These are phyloP conservation scores for Saccharomyces hybrid DNA, from an alignment of 1,139 yeast species.

Conservation along the genomic window DNA sequence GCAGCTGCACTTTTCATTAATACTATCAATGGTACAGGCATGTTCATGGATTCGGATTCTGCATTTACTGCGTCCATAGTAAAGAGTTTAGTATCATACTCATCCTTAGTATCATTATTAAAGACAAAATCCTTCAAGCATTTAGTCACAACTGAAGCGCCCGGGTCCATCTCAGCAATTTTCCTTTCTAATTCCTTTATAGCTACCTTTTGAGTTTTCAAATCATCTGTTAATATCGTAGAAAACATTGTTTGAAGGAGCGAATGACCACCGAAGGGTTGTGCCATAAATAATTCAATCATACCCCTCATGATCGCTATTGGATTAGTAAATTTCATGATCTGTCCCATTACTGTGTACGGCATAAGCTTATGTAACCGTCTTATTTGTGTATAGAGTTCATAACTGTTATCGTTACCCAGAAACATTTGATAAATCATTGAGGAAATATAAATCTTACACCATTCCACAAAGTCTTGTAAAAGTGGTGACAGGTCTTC, in stretches of 20 bases:
- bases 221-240: slow-evolving; percentile 70
- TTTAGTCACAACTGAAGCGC: slow-evolving; percentile 24
- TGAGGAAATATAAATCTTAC: slow-evolving; percentile 74
- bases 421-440: slow-evolving; percentile 72
- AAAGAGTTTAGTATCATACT: slow-evolving; percentile 13
- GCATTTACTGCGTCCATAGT: slow-evolving; percentile 31
- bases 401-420: slow-evolving; percentile 74
- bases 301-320: slow-evolving; percentile 70
- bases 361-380: slow-evolving; percentile 72
- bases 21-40: slow-evolving; percentile 33
- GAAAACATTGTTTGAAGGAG: slow-evolving; percentile 66
- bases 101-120: slow-evolving; percentile 28
- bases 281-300: slow-evolving; percentile 72
- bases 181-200: slow-evolving; percentile 41
- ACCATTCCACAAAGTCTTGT: slow-evolving; percentile 69
- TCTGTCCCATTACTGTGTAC: slow-evolving; percentile 63
- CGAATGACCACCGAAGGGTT: slow-evolving; percentile 64
- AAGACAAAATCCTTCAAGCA: slow-evolving; percentile 28
- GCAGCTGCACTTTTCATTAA: slow-evolving; percentile 22
- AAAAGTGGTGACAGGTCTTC: slow-evolving; percentile 54
- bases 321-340: slow-evolving; percentile 77
- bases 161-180: slow-evolving; percentile 29
- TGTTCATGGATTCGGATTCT: slow-evolving; percentile 33
- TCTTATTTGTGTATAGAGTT: slow-evolving; percentile 58
- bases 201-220: slow-evolving; percentile 55